Evolutionary conservation across 768 basidiomycete genomes (phyloP).

Genomic region (Tulasnella sp.): DNA sequence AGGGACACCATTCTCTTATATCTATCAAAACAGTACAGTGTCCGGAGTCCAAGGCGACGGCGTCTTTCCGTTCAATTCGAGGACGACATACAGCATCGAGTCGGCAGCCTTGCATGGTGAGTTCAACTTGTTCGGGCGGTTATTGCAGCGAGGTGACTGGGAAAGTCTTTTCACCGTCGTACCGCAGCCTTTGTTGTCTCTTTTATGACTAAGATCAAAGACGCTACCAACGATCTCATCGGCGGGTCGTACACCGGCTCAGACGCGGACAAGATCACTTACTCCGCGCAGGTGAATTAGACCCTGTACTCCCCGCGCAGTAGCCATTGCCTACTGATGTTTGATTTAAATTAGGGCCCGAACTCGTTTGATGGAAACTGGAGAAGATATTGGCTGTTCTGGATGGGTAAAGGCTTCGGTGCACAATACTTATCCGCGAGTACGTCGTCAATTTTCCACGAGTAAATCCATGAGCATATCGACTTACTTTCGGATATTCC

Average conservation of each 20-base stretch:
- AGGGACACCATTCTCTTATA: background rate
- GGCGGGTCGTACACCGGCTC: background rate
- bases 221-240: background rate
- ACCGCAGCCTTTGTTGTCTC: background rate
- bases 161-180: background rate
- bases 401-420: background rate
- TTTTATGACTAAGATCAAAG: background rate
- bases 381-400: background rate
- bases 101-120: background rate
- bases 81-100: background rate
- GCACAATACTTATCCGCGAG: background rate
- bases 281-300: background rate
- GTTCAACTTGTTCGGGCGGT: background rate
- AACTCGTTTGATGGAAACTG: background rate
- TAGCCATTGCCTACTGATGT: background rate
- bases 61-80: background rate
- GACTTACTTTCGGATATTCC: too few relatives aligned
- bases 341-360: background rate
- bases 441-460: background rate
- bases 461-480: background rate
- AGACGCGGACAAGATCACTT: background rate
- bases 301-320: too few relatives aligned
- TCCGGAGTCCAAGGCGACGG: background rate
- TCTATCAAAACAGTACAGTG: constrained; percentile 4
- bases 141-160: background rate